These are phyloP conservation scores for Tuber indicum DNA, from an alignment of 495 filamentous ascomycete genomes.

Conservation along the genomic window DNA sequence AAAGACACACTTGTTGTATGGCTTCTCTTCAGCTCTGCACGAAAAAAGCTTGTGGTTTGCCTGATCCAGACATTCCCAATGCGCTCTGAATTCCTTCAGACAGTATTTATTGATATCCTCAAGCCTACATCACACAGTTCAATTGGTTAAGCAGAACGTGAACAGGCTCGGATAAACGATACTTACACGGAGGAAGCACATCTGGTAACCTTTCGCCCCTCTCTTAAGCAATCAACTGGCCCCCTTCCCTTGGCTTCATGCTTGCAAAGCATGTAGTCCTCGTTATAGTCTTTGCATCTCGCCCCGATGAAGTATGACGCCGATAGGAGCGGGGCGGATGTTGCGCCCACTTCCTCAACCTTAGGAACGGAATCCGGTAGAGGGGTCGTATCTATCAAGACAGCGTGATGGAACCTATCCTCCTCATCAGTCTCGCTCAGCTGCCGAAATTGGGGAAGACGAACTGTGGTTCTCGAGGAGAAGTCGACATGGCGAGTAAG, in stretches of 20 bases:
- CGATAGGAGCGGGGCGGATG: conserved; percentile 80
- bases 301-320: conserved; percentile 97
- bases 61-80: conserved; percentile 93
- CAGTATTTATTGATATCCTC: conserved; percentile 95
- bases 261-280: conserved; percentile 99
- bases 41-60: conserved; percentile 96
- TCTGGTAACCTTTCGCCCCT: conserved; percentile 90
- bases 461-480: conserved; percentile 20
- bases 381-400: conserved; percentile 92
- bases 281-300: conserved; percentile 88
- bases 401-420: conserved; percentile 80
- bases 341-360: conserved; percentile 84
- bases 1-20: conserved; percentile 83
- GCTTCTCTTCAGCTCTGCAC: conserved; percentile 72
- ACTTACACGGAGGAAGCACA: conserved; percentile 95
- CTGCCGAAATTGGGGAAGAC: conserved; percentile 3
- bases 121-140: conserved; percentile 52
- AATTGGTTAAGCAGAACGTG: background rate
- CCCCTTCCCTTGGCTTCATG: conserved; percentile 76
- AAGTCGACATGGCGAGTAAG: conserved; percentile 20
- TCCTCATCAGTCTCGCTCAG: conserved; percentile 12
- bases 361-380: conserved; percentile 83
- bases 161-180: conserved; percentile 6
- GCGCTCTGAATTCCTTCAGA: conserved; percentile 77
- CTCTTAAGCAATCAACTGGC: conserved; percentile 90